These are phyloP conservation scores for Fistulinella prunicolor DNA, from an alignment of 768 basidiomycete genomes.

Conservation along the genomic window DNA sequence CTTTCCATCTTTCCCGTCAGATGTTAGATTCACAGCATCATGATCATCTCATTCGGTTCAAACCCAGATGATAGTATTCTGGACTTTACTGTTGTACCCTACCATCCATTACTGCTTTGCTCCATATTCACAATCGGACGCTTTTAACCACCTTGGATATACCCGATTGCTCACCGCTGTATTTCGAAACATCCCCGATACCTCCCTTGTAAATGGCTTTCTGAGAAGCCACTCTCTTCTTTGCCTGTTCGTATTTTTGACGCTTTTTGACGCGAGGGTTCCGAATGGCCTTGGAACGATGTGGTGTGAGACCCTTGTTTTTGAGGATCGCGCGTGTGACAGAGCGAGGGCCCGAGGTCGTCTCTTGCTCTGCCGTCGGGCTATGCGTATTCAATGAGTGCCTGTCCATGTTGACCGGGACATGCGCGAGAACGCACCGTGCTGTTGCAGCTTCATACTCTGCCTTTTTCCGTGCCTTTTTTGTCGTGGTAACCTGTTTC, in stretches of 20 bases:
- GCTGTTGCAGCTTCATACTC: slow-evolving; percentile 70
- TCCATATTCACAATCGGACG: slow-evolving; percentile 51
- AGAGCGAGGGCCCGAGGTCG: slow-evolving; percentile 72
- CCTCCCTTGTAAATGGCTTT: slow-evolving; percentile 94
- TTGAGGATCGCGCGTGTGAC: slow-evolving; percentile 88
- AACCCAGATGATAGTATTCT: slow-evolving; percentile 14
- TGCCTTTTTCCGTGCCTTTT: slow-evolving; percentile 76
- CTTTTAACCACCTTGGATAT: slow-evolving; percentile 90
- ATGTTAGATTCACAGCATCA: slow-evolving; percentile 11
- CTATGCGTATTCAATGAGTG: slow-evolving; percentile 19
- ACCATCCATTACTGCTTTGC: slow-evolving; percentile 1
- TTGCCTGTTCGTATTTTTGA: slow-evolving; percentile 89
- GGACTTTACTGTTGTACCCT: slow-evolving; percentile 13
- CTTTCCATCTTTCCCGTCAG: slow-evolving; percentile 1
- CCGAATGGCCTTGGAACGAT: slow-evolving; percentile 82
- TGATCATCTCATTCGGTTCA: slow-evolving; percentile 7
- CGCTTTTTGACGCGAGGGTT: slow-evolving; percentile 99
- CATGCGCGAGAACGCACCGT: slow-evolving; percentile 42
- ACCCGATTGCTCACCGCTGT: slow-evolving; percentile 91
- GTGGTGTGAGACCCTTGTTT: slow-evolving; percentile 93
- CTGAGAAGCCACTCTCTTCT: slow-evolving; percentile 87
- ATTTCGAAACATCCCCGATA: slow-evolving; percentile 63
- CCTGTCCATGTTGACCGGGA: slow-evolving; percentile 7
- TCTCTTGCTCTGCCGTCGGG: slow-evolving; percentile 36
- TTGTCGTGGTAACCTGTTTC: slow-evolving; percentile 64